Evolutionary conservation across 164 flowering plant species (phyloP).

Genomic region (Aristolochia californica): DNA sequence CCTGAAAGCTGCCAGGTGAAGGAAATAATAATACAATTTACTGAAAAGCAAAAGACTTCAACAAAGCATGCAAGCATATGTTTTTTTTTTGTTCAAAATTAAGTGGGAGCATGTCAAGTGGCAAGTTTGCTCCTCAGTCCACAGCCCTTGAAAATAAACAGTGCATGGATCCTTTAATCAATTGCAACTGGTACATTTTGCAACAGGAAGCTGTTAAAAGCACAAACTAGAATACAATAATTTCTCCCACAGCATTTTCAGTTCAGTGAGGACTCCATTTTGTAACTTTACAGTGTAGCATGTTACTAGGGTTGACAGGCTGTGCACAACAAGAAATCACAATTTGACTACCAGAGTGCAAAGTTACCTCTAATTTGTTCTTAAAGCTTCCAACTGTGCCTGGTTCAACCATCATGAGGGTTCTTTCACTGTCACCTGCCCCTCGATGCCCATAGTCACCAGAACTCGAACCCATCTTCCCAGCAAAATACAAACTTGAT

Average conservation of each 20-base stretch:
- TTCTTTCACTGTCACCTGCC: slow-evolving; percentile 44
- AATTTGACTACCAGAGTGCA: neutral
- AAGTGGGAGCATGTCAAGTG: slow-evolving; percentile 63
- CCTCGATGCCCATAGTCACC: slow-evolving; percentile 21
- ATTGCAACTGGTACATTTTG: no score
- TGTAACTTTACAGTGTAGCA: no score
- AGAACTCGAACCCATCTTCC: slow-evolving; percentile 24
- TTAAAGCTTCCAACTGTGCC: slow-evolving; percentile 24
- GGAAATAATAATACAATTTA: slow-evolving; percentile 1
- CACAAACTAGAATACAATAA: no score
- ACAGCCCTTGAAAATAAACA: no score
- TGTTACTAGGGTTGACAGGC: neutral
- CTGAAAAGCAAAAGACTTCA: neutral
- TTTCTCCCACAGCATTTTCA: no score
- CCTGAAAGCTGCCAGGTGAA: slow-evolving; percentile 44
- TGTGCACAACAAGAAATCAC: no score
- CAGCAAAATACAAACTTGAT: slow-evolving; percentile 17
- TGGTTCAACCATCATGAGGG: slow-evolving; percentile 40
- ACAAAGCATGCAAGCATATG: slow-evolving; percentile 23
- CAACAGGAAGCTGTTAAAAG: no score
- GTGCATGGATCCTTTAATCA: no score
- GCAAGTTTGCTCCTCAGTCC: slow-evolving; percentile 14
- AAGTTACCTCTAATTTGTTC: slow-evolving; percentile 36
- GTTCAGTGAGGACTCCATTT: no score
- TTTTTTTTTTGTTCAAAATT: no score